These are phyloP conservation scores for Maudiozyma pseudohumilis DNA, from an alignment of 805 yeast genomes.

Conservation along the genomic window DNA sequence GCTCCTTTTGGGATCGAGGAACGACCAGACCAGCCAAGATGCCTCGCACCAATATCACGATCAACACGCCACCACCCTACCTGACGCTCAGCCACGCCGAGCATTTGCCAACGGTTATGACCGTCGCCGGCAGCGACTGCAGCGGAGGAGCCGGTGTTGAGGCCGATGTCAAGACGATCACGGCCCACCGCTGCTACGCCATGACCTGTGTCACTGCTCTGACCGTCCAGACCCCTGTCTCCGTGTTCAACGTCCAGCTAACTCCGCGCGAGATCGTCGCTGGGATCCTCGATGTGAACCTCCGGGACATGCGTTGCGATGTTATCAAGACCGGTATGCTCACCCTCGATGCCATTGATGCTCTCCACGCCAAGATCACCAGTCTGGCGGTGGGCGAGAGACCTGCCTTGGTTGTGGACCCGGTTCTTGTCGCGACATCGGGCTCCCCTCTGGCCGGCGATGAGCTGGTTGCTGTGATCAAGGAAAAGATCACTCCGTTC, in stretches of 20 bases:
- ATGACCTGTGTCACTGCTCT: conserved; percentile 68
- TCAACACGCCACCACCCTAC: conserved; percentile 28
- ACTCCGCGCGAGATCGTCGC: conserved; percentile 37
- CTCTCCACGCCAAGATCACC: conserved; percentile 32
- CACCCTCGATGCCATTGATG: conserved; percentile 43
- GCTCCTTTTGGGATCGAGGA: too few relatives aligned
- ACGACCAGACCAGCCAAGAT: conserved; percentile 2
- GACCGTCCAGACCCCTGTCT: conserved; percentile 61
- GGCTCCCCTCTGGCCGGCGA: conserved; percentile 50
- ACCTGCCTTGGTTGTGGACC: conserved; percentile 55
- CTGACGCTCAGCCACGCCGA: conserved; percentile 16
- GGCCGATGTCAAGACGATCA: conserved; percentile 74
- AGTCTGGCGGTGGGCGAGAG: conserved; percentile 25
- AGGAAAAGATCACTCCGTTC: conserved; percentile 37
- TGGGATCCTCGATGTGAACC: conserved; percentile 42
- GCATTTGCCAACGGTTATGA: conserved; percentile 34
- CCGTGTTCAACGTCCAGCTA: conserved; percentile 34
- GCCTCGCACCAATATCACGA: conserved; percentile 11
- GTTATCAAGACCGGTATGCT: conserved; percentile 78
- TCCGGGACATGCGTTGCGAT: conserved; percentile 52
- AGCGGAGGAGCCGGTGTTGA: conserved; percentile 92
- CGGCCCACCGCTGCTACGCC: conserved; percentile 68
- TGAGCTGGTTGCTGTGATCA: conserved; percentile 32
- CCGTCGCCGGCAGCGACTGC: conserved; percentile 68
- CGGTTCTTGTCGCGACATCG: conserved; percentile 76